Base-by-base conservation (phyloP, 805 yeast genomes). In the Nakazawaea anatomiae region DNA sequence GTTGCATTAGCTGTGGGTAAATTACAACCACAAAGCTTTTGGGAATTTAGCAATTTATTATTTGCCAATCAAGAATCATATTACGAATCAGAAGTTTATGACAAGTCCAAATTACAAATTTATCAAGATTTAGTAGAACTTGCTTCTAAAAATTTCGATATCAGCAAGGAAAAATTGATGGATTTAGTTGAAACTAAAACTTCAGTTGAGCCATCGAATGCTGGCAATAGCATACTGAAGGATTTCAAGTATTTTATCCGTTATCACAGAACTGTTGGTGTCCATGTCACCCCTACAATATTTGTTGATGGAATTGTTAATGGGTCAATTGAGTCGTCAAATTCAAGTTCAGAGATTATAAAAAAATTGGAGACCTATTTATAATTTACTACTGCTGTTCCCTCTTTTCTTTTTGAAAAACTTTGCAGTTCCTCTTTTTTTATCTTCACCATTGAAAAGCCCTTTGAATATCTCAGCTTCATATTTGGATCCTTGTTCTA, bases 281-380 rank as follows among this genome's bases (percentile, higher is more conserved):
- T 86, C 39, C 96, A 89, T 62, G 83, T 86, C n/a, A 87, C 94
- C 3, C 96, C 96, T 25, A 83, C 94, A 4, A 86, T 87, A 11
- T 65, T 77, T 25, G 69, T 89, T 39, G 78, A 88, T 63, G 96
- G 96, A 1, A 78, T 85, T 46, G 72, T 73, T 27, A 77, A 76
- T 55, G 70, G 72, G 36, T 58, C 72, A 6, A 75, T 89, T 59
- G 86, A 84, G 58, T 81, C 89, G 42, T 80, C 89, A 7, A 77
- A 82, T 47, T 69, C 78, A 5, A 31, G 30, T 28, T 59, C 72
- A 5, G 81, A 72, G 31, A 66, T 79, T 54, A 63, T 73, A 11
- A 63, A 71, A 34, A 61, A 68, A 10, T 66, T 79, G 39, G 71
- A 70, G 54, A 62, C 52, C 62, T 57, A 55, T 47, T 41, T 53